Evolutionary conservation across 805 yeast genomes (phyloP).

Genomic region (Clavispora vitiphila): DNA sequence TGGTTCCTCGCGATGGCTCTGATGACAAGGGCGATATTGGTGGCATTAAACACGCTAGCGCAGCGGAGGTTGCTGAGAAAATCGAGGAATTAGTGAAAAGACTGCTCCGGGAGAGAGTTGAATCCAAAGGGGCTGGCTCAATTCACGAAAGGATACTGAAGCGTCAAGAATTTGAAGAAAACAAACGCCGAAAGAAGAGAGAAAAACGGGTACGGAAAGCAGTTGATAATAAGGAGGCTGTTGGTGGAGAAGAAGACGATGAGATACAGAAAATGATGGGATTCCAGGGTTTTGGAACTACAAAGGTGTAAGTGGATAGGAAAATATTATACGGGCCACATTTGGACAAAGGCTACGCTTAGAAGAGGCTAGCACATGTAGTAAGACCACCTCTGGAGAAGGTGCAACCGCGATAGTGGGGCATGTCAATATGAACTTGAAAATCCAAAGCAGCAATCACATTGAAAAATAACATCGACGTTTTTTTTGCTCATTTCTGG

Average conservation of each 20-base stretch:
- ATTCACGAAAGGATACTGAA: conserved; percentile 37
- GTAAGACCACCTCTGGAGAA: too few species aligned
- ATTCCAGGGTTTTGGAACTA: conserved; percentile 48
- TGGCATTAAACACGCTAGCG: conserved; percentile 32
- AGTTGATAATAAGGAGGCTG: neutral
- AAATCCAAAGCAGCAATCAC: too few species aligned
- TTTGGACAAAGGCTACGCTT: too few species aligned
- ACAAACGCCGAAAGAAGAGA: conserved; percentile 23
- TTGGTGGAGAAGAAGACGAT: conserved; percentile 12
- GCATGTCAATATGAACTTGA: too few species aligned
- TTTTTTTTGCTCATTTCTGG: too few species aligned
- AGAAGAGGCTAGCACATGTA: too few species aligned
- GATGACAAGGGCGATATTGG: conserved; percentile 14
- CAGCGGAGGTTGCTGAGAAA: conserved; percentile 27
- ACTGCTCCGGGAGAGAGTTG: conserved; percentile 14
- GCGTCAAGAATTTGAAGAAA: conserved; percentile 35
- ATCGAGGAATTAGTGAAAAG: conserved; percentile 26
- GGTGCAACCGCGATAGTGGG: too few species aligned
- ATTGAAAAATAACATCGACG: too few species aligned
- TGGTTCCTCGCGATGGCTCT: conserved; percentile 1
- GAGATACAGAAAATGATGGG: conserved; percentile 50
- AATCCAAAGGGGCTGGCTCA: conserved; percentile 19
- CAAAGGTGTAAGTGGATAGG: conserved; percentile 28
- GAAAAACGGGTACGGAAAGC: conserved; percentile 13
- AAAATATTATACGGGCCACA: too few species aligned